Evolutionary conservation across 768 basidiomycete genomes (phyloP), one percentile per base, ranked within the genome.

Genomic region (Suillus discolor): DNA sequence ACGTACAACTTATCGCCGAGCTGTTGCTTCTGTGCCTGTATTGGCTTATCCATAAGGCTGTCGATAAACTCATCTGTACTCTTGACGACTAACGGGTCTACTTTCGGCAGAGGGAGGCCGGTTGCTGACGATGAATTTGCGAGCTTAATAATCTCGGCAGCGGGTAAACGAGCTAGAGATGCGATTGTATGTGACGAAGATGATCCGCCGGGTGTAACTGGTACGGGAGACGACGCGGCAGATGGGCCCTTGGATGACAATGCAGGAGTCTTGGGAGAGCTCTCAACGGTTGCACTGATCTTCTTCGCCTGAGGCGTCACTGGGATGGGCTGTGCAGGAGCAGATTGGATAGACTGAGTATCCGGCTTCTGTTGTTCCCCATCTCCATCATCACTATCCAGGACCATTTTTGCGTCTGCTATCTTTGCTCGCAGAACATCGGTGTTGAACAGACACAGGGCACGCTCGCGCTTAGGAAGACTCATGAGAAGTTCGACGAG

Each of bases 381-480:
- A 18, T 86, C 86, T 15, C 77, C 87, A 34, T 89, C 90, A 8
- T 88, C 87, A 67, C 86, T 89, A 49, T 94, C 92, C 65, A 97
- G 76, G 25, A 97, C 90, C 71, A 85, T 80, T 79, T 90, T 92
- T 18, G 95, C 95, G 69, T 95, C 94, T 1, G 84, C 84, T 23
- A 96, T 80, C 79, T 96, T 96, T 25, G 80, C 82, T 61, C 88
- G 84, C 31, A 96, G 82, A 36, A 93, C 84, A 70, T 96, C 93
- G 15, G 83, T 81, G 68, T 94, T 96, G 83, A 97, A 97, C 47
- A 96, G 80, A 77, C 94, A 96, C 87, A 96, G 85, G 0, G 93
- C 94, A 16, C 94, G 87, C 69, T 97, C 95, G 66, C 91, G 87
- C 78, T 95, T 96, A 1, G 92, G 89, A 20, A 97, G 82, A 70